Conservation (phyloP, 306 rosid genomes). For the Acacia crassicarpa region DNA sequence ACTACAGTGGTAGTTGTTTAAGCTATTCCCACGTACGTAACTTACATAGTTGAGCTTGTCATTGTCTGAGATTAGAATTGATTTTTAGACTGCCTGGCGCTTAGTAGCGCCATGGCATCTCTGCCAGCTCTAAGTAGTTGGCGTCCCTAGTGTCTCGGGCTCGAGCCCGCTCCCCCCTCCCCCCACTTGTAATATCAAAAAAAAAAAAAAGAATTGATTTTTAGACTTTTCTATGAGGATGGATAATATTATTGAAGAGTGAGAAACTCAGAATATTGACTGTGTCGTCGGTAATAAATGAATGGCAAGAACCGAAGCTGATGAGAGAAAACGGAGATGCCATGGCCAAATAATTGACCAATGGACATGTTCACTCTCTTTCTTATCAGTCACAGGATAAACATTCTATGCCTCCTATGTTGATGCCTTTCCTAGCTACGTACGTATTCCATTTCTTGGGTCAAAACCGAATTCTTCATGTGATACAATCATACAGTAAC, state of each 20-base stretch:
- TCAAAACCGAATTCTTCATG: background rate
- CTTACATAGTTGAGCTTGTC: background rate
- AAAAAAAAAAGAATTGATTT: background rate
- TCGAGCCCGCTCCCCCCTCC: too few species aligned
- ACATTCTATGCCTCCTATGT: background rate
- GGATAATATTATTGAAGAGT: background rate
- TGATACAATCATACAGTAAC: too few species aligned
- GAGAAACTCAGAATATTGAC: background rate
- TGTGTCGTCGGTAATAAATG: background rate
- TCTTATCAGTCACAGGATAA: background rate
- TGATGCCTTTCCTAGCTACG: constrained; percentile 15
- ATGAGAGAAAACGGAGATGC: background rate
- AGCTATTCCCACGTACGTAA: background rate
- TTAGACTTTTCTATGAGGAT: background rate
- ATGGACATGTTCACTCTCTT: background rate
- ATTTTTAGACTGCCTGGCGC: background rate
- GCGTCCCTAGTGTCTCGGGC: too few species aligned
- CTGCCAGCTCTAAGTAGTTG: too few species aligned
- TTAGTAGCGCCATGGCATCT: too few species aligned
- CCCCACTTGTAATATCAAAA: too few species aligned
- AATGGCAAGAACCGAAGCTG: background rate
- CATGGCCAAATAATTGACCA: too few species aligned
- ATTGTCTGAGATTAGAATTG: background rate
- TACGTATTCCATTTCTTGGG: constrained; percentile 27
- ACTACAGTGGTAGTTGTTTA: too few species aligned